Conservation (phyloP, 2,329 filamentous ascomycete species). For the Pseudogymnoascus sp. region DNA sequence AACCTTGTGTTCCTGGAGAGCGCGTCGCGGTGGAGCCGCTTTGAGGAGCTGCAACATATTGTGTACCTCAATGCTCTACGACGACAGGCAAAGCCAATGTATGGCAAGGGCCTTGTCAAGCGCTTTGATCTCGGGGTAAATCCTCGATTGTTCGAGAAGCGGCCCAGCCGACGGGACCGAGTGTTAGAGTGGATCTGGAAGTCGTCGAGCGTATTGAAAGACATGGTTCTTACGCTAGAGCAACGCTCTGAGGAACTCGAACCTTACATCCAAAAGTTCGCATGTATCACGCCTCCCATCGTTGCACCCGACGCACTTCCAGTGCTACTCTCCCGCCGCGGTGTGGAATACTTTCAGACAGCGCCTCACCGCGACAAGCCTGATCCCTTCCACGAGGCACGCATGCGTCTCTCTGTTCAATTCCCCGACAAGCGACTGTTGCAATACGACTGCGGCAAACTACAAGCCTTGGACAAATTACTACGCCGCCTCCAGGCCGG, state of each 20-base stretch:
- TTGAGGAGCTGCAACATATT: constrained; percentile 72
- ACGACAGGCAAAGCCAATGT: constrained; percentile 71
- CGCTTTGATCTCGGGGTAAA: constrained; percentile 58
- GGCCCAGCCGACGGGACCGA: constrained; percentile 51
- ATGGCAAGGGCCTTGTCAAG: constrained; percentile 71
- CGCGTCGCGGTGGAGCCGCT: constrained; percentile 56
- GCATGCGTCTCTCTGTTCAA: constrained; percentile 87
- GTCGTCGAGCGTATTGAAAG: constrained; percentile 53
- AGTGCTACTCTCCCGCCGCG: constrained; percentile 55
- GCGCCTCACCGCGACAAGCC: constrained; percentile 48
- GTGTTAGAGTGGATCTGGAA: constrained; percentile 69
- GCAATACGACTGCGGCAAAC: constrained; percentile 95
- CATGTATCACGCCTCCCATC: constrained; percentile 83
- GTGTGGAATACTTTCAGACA: constrained; percentile 49
- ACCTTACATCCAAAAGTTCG: constrained; percentile 74
- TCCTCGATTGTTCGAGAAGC: constrained; percentile 49
- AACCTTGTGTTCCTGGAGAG: constrained; percentile 68
- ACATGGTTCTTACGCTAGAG: constrained; percentile 65
- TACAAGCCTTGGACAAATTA: constrained; percentile 80
- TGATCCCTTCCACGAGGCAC: constrained; percentile 89
- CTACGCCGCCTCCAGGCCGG: constrained; percentile 80
- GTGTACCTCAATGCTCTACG: constrained; percentile 75
- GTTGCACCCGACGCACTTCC: constrained; percentile 69
- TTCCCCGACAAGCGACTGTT: constrained; percentile 95
- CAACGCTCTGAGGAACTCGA: constrained; percentile 66